Conservation (phyloP, 306 rosid species). For the Clitoria ternatea region DNA sequence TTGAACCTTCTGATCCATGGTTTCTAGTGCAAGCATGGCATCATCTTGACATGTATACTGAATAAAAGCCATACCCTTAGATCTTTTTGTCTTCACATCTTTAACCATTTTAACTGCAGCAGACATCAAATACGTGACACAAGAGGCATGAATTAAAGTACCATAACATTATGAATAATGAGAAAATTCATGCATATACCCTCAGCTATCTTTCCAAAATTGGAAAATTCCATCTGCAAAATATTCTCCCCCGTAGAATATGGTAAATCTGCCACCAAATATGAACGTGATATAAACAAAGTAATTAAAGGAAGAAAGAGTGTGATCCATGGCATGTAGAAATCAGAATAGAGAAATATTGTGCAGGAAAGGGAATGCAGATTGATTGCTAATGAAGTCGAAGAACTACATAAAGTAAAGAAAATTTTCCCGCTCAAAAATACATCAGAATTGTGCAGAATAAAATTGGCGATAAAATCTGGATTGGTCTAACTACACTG, state of each 20-base stretch:
- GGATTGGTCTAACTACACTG: background rate
- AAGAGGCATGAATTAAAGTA: background rate
- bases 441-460: background rate
- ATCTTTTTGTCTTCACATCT: constrained; percentile 47
- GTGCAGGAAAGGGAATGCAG: background rate
- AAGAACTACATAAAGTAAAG: background rate
- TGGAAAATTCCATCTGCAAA: constrained; percentile 65
- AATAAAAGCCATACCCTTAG: constrained; percentile 85
- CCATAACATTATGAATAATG: background rate
- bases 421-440: background rate
- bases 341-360: background rate
- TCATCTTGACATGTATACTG: constrained; percentile 73
- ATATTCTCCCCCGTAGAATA: constrained; percentile 57
- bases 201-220: constrained; percentile 82
- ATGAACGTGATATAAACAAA: constrained; percentile 4
- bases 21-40: constrained; percentile 83
- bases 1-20: constrained; percentile 81
- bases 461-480: background rate
- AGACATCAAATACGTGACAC: background rate
- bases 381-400: background rate
- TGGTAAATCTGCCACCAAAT: constrained; percentile 68
- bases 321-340: background rate
- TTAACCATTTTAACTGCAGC: constrained; percentile 59
- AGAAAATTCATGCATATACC: constrained; percentile 39
- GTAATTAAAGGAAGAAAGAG: background rate